These are phyloP conservation scores for Proliferodiscus dingleyae DNA, from an alignment of 2,329 filamentous ascomycete species.

Conservation along the genomic window DNA sequence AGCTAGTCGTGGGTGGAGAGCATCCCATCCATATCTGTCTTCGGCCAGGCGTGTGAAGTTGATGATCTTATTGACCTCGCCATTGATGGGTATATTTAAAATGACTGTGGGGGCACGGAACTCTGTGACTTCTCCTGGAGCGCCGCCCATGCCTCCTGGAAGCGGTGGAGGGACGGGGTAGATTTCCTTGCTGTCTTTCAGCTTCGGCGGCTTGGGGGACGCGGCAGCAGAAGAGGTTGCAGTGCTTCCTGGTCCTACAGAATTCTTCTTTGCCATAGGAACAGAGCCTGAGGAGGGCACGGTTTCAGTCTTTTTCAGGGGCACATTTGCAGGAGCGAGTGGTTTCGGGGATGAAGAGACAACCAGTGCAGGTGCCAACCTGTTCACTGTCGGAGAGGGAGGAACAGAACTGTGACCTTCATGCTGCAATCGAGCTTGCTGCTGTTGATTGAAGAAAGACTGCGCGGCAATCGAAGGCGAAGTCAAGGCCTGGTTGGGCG, in stretches of 20 bases:
- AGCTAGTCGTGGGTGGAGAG: conserved; percentile 83
- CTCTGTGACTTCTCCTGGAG: conserved; percentile 49
- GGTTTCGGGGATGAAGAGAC: conserved; percentile 18
- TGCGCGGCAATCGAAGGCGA: conserved; percentile 29
- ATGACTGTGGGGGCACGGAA: conserved; percentile 69
- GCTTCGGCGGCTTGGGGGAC: conserved; percentile 50
- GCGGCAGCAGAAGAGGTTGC: conserved; percentile 46
- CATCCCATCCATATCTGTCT: conserved; percentile 90
- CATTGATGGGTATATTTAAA: conserved; percentile 74
- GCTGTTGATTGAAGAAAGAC: conserved; percentile 33
- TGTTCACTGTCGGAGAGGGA: conserved; percentile 27
- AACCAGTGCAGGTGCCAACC: conserved; percentile 21
- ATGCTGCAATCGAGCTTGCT: conserved; percentile 22
- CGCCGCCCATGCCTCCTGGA: conserved; percentile 47
- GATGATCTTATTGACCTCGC: conserved; percentile 82
- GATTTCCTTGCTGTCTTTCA: conserved; percentile 41
- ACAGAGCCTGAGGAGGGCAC: conserved; percentile 14
- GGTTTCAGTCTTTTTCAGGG: conserved; percentile 14
- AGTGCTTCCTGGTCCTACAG: conserved; percentile 41
- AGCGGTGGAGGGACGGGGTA: conserved; percentile 45
- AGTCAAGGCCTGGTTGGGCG: conserved; percentile 38
- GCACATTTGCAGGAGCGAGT: conserved; percentile 17
- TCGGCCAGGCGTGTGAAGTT: conserved; percentile 94
- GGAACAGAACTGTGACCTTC: conserved; percentile 25
- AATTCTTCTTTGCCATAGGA: conserved; percentile 30